Conservation (phyloP, 2,329 filamentous ascomycete genomes). For the Colletotrichum falcatum region DNA sequence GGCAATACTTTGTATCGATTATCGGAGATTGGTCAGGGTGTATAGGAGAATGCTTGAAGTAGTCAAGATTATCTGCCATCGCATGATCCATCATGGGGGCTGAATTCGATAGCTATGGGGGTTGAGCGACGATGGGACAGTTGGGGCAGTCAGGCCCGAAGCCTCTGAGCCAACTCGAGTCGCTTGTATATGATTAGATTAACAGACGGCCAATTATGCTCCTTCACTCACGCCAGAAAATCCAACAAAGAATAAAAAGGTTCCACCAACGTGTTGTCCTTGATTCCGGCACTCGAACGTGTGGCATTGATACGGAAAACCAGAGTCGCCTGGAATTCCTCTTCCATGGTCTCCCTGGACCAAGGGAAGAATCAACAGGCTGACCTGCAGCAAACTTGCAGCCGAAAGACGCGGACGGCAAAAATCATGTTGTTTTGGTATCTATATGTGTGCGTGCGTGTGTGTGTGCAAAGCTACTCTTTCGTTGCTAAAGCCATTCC, state of each 20-base stretch:
- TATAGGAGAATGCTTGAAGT: not conserved
- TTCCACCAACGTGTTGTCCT: not conserved
- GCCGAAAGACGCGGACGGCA: not conserved
- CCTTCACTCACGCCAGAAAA: too few relatives aligned
- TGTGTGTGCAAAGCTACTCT: slow-evolving; percentile 14
- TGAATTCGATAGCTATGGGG: not conserved
- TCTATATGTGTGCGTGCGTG: not conserved
- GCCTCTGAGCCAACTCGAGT: not conserved
- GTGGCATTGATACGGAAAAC: not conserved
- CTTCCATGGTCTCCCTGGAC: not conserved
- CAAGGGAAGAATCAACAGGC: not conserved
- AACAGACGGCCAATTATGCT: not conserved
- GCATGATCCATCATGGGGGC: not conserved
- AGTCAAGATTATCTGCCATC: not conserved
- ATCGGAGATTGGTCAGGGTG: not conserved
- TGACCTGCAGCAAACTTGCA: not conserved
- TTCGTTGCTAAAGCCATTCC: slow-evolving; percentile 15
- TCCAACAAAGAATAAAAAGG: too few relatives aligned
- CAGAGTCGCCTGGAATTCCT: not conserved
- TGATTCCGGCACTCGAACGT: not conserved
- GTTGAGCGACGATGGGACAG: not conserved
- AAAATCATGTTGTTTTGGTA: slow-evolving; percentile 36
- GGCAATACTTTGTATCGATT: slow-evolving; percentile 11
- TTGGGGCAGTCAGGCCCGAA: not conserved
- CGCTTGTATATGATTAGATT: not conserved